Percentiles rank a stretch among this genome's conserved stretches.
phyloP scores from a whole-genome alignment of 495 filamentous ascomycete species.

The Coniosporium apollinis region DNA sequence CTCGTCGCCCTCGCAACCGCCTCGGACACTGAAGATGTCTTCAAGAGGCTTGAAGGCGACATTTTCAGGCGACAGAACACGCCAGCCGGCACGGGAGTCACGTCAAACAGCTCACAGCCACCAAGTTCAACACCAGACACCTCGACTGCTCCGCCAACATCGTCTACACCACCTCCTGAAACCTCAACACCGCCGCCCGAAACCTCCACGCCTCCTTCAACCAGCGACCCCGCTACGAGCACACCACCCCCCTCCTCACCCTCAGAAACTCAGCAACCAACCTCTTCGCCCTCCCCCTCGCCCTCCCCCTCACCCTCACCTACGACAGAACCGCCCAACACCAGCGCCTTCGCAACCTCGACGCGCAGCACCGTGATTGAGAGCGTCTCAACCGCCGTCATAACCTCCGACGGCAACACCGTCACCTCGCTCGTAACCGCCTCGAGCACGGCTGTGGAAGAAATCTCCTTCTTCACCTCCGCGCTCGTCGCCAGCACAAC shows the following conservation, averaged over 20 bases:
- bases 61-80: neutral
- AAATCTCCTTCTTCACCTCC: slow-evolving; percentile 16
- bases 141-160: slow-evolving; percentile 4
- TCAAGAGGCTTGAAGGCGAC: no score
- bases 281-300: neutral
- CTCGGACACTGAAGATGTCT: no score
- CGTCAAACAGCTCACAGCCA: neutral
- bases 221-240: slow-evolving; percentile 3
- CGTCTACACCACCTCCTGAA: neutral
- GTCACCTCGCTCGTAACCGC: slow-evolving; percentile 11
- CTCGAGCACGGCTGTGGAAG: slow-evolving; percentile 7
- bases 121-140: slow-evolving; percentile 2
- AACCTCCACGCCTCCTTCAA: neutral
- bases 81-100: neutral
- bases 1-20: no score
- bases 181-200: neutral
- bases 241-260: slow-evolving; percentile 3
- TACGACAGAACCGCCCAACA: neutral
- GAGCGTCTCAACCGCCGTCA: neutral
- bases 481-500: slow-evolving; percentile 19
- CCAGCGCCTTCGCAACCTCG: neutral
- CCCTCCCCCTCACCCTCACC: slow-evolving; percentile 1
- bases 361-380: neutral
- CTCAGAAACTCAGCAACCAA: slow-evolving; percentile 3
- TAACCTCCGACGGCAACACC: slow-evolving; percentile 9